Evolutionary conservation across 2,329 filamentous ascomycete species (phyloP), one percentile per base, ranked within the genome.

Genomic region (Teratosphaeria epicoccoides): DNA sequence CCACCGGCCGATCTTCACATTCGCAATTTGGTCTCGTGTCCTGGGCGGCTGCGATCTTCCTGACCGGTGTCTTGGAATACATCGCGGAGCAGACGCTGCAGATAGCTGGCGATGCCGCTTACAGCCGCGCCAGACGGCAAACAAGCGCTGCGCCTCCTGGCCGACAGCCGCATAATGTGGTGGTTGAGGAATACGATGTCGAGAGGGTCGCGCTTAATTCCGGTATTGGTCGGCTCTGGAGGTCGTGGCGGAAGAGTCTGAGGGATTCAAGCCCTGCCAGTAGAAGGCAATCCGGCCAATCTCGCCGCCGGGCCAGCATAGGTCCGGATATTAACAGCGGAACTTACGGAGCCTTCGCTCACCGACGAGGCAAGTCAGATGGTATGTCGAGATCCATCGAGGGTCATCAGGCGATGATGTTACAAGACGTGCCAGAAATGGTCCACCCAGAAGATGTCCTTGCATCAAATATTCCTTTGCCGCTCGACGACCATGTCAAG

Each of bases 41-140:
- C 0, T 90, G 93, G 25, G 86, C 90, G 0, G 88, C 94, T 12
- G 90, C 93, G 53, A 97, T 98, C 58, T 98, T 97, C 70, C 73
- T 98, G 46, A 96, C 93, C 0, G 94, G 91, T 0, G 88, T 98
- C 55, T 75, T 98, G 43, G 93, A 98, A 69, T 93, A 89, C 64
- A 82, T 98, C 69, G 91, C 88, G 26, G 93, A 98, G 70, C 87
- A 95, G 66, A 86, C 88, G 6, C 74, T 98, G 55, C 80, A 90
- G n/a, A 80, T 94, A 37, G 87, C 89, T 14, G 88, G 88, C 12
- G 86, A 95, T 65, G 88, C 88, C 24, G 85, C 93, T 1, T 88
- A 83, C 65, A 79, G 83, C 51, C 81, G 87, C 57, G 74, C 66
- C 53, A 63, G 66, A 10, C 68, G 69, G 49, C 69, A 69, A 54